Evolutionary conservation across 2,329 filamentous ascomycete species (phyloP).

Genomic region (Nannizziopsis barbatae): DNA sequence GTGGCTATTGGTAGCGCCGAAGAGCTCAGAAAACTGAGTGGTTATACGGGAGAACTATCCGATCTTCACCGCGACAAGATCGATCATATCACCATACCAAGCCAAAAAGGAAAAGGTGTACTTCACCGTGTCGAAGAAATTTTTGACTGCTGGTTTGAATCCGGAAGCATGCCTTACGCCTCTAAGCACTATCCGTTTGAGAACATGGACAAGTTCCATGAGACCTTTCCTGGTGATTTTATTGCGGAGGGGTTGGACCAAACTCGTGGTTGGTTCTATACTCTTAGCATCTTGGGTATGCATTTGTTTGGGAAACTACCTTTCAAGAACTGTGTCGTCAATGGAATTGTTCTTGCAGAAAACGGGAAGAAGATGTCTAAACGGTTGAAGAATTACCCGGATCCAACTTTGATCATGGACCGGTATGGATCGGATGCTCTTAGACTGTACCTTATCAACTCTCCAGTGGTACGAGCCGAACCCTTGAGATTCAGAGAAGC

Average conservation of each 20-base stretch:
- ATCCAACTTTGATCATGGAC: constrained; percentile 69
- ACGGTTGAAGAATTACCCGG: constrained; percentile 89
- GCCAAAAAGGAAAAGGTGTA: constrained; percentile 73
- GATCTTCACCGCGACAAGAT: constrained; percentile 90
- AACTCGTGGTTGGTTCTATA: constrained; percentile 96
- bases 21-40: constrained; percentile 74
- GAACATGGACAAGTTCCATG: constrained; percentile 68
- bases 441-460: constrained; percentile 92
- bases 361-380: constrained; percentile 99
- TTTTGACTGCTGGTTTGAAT: constrained; percentile 97
- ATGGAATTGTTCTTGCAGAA: constrained; percentile 84
- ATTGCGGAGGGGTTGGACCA: constrained; percentile 90
- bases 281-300: constrained; percentile 73
- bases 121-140: constrained; percentile 74
- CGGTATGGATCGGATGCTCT: constrained; percentile 87
- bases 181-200: constrained; percentile 87
- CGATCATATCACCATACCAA: constrained; percentile 88
- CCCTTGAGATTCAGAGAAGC: constrained; percentile 82
- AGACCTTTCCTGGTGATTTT: constrained; percentile 81
- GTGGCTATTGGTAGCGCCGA: constrained; percentile 76
- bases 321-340: constrained; percentile 94
- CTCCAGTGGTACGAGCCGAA: constrained; percentile 83
- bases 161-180: constrained; percentile 88
- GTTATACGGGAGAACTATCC: constrained; percentile 68
- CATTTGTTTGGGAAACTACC: constrained; percentile 75